Conservation (phyloP, 2,329 filamentous ascomycete genomes). For the Colletotrichum salicis region DNA sequence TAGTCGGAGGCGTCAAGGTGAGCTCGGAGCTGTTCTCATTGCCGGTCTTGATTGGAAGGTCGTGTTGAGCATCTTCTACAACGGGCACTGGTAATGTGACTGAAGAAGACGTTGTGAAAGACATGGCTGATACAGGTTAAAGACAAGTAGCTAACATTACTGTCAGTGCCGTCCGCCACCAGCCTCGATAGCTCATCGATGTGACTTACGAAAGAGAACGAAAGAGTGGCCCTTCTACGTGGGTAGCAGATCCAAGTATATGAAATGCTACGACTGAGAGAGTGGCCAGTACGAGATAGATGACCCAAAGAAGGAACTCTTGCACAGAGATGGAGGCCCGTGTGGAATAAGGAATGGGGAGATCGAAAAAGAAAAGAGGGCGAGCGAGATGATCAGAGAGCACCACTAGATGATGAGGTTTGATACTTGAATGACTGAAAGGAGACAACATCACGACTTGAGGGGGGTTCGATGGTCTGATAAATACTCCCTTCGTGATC, state of each 20-base stretch:
- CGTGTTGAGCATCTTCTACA: neutral
- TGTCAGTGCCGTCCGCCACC: neutral
- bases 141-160: neutral
- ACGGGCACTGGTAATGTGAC: conserved; percentile 22
- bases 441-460: conserved; percentile 13
- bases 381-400: neutral
- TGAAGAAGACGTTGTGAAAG: conserved; percentile 16
- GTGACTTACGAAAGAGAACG: conserved; percentile 2
- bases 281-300: neutral
- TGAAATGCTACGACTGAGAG: neutral
- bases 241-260: neutral
- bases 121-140: conserved; percentile 9
- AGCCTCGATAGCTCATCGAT: neutral
- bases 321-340: neutral
- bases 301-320: conserved; percentile 9
- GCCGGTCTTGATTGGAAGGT: neutral
- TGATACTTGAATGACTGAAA: neutral
- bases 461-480: conserved; percentile 19
- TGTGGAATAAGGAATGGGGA: conserved; percentile 18
- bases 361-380: neutral
- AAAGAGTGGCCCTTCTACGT: neutral
- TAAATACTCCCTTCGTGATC: conserved; percentile 24
- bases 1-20: conserved; percentile 5
- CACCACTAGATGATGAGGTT: neutral
- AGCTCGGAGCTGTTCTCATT: neutral